These are phyloP conservation scores for Inosperma sp. DNA, from an alignment of 768 basidiomycete species.

Conservation along the genomic window DNA sequence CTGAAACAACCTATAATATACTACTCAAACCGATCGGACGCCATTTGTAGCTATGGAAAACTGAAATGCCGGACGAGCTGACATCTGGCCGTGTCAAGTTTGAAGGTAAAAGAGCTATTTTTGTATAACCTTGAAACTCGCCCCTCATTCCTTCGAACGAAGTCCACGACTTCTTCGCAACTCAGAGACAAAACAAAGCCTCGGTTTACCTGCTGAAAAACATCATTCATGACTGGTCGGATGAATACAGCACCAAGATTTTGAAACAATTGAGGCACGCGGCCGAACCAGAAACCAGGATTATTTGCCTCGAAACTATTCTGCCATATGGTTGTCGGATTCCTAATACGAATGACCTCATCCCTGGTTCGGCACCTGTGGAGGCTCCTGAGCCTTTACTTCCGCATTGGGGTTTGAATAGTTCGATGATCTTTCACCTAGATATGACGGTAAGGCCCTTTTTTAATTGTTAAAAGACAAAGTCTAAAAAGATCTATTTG, in stretches of 20 bases:
- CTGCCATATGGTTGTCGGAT: slow-evolving; percentile 33
- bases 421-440: slow-evolving; percentile 32
- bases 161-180: background rate
- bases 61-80: slow-evolving; percentile 22
- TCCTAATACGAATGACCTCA: slow-evolving; percentile 14
- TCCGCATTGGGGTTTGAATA: slow-evolving; percentile 36
- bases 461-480: background rate
- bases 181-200: slow-evolving; percentile 13
- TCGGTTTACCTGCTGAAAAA: slow-evolving; percentile 52
- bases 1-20: slow-evolving; percentile 31
- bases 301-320: slow-evolving; percentile 41
- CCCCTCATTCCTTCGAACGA: background rate
- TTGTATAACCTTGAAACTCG: background rate
- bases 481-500: background rate
- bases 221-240: slow-evolving; percentile 64
- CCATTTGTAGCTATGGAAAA: slow-evolving; percentile 17
- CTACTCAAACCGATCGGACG: background rate
- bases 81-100: slow-evolving; percentile 25
- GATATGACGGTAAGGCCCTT: slow-evolving; percentile 32
- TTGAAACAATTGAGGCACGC: slow-evolving; percentile 34
- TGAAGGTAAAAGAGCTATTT: slow-evolving; percentile 19
- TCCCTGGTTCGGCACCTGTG: slow-evolving; percentile 20
- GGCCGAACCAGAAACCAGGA: slow-evolving; percentile 32
- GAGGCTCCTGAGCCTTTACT: slow-evolving; percentile 35
- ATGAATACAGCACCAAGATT: slow-evolving; percentile 36